Conservation (phyloP, 176 grass and related monocot genomes). For the Otatea glauca region DNA sequence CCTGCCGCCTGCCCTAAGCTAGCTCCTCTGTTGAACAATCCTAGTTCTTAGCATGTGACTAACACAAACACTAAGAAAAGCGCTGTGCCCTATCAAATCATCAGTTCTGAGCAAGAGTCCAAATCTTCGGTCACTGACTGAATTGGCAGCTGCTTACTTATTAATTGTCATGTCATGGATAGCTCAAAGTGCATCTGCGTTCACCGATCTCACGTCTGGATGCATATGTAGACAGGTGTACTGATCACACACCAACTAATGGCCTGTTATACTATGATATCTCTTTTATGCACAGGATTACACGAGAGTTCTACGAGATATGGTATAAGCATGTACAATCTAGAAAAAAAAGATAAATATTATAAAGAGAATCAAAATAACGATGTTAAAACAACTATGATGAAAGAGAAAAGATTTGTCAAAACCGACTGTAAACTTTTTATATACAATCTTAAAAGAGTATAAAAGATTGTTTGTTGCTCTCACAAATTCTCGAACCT, state of each 20-base stretch:
- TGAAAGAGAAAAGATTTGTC: no score
- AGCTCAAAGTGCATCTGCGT: background rate
- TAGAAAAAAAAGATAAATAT: no score
- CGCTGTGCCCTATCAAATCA: background rate
- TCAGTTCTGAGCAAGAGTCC: conserved; percentile 1
- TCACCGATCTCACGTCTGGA: background rate
- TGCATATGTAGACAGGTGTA: background rate
- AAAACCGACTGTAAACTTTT: no score
- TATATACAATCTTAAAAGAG: no score
- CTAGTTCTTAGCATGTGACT: conserved; percentile 7
- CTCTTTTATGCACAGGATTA: no score
- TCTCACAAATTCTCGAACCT: no score
- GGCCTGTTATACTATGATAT: background rate
- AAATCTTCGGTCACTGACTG: background rate
- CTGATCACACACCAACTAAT: background rate
- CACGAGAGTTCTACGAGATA: no score
- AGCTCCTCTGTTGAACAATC: conserved; percentile 6
- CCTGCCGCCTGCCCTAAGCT: background rate
- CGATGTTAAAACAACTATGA: no score
- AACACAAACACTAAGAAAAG: conserved; percentile 5
- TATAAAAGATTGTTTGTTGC: no score
- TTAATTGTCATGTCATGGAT: background rate
- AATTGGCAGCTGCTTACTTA: background rate
- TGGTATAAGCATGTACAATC: no score
- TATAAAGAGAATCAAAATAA: no score